Evolutionary conservation across 1,139 yeast genomes (phyloP), one percentile per base, ranked within the genome.

Genomic region (Fermentozyma sake): DNA sequence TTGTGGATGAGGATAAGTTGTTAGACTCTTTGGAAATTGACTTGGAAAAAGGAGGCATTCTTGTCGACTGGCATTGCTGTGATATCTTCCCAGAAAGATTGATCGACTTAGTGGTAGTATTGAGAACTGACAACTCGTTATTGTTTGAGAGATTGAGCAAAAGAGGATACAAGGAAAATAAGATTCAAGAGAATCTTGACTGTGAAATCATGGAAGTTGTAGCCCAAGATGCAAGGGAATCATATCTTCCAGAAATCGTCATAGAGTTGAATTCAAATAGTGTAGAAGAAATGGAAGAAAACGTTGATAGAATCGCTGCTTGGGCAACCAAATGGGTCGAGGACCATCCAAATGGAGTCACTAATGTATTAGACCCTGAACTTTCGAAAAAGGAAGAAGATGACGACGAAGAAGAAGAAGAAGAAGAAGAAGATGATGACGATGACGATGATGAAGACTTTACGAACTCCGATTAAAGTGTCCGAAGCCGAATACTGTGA

Each of bases 171-270:
- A 75, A 79, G 31, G 82, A 85, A 37, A 65, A 70, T 38, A 91
- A 91, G 58, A 73, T 91, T 35, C 84, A 82, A 34, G 99, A 93
- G 50, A 91, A 91, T 51, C 63, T 93, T 31, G 97, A 91, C 52
- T 94, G 96, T 37, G 99, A 91, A 55, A 91, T 93, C 39, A 93
- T 91, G 98, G 91, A 89, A 44, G 86, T 91, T 14, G 73, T 93
- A 14, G 58, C 80, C 26, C 83, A 80, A 41, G 98, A 93, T 43
- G 98, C 98, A 0, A 62, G 72, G 32, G 96, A 86, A 19, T 70
- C 80, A 20, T 91, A 86, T 48, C 83, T 70, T 20, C 78, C 78
- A 16, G 85, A 82, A 35, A 76, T 87, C 14, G 93, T 93, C 20
- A 83, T 91, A 29, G 94, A 82, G 44, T 67, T 91, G 40, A 61